These are phyloP conservation scores for Sclerotinia subarctica DNA, from an alignment of 2,329 filamentous ascomycete genomes.

Conservation along the genomic window DNA sequence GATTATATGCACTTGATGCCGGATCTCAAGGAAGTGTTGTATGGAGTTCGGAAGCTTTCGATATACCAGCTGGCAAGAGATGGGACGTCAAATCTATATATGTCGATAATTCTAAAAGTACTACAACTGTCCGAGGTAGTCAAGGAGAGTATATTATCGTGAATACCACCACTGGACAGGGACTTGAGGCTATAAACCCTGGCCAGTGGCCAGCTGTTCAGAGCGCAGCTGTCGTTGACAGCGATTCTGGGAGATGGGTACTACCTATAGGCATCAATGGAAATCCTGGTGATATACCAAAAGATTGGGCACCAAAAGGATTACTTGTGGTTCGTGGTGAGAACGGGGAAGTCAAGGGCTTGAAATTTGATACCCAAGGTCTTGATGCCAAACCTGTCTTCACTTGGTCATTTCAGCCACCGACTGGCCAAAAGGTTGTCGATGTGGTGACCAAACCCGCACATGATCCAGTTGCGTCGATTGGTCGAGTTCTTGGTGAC, in stretches of 20 bases:
- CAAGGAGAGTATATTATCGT: slow-evolving; percentile 61
- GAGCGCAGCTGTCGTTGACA: slow-evolving; percentile 53
- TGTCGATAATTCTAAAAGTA: slow-evolving; percentile 54
- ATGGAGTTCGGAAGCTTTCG: slow-evolving; percentile 68
- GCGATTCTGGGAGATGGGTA: slow-evolving; percentile 51
- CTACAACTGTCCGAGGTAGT: slow-evolving; percentile 38
- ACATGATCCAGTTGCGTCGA: slow-evolving; percentile 88
- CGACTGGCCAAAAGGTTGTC: slow-evolving; percentile 63
- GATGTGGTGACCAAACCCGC: slow-evolving; percentile 64
- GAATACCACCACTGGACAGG: slow-evolving; percentile 50
- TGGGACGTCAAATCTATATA: slow-evolving; percentile 69
- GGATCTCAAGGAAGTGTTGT: slow-evolving; percentile 69
- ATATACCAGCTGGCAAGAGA: slow-evolving; percentile 51
- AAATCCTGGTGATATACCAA: slow-evolving; percentile 47
- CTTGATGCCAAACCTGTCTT: slow-evolving; percentile 46
- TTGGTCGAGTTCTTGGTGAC: slow-evolving; percentile 89
- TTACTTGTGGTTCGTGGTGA: slow-evolving; percentile 52
- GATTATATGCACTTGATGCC: slow-evolving; percentile 75
- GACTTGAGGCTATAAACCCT: slow-evolving; percentile 45
- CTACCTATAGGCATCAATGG: slow-evolving; percentile 53
- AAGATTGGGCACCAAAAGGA: slow-evolving; percentile 49
- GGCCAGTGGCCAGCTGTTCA: slow-evolving; percentile 43
- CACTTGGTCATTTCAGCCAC: slow-evolving; percentile 72
- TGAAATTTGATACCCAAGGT: slow-evolving; percentile 49
- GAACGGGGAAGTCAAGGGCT: slow-evolving; percentile 51